Base-by-base conservation (phyloP, 345 rosid species). In the Rubroshorea leprosula region DNA sequence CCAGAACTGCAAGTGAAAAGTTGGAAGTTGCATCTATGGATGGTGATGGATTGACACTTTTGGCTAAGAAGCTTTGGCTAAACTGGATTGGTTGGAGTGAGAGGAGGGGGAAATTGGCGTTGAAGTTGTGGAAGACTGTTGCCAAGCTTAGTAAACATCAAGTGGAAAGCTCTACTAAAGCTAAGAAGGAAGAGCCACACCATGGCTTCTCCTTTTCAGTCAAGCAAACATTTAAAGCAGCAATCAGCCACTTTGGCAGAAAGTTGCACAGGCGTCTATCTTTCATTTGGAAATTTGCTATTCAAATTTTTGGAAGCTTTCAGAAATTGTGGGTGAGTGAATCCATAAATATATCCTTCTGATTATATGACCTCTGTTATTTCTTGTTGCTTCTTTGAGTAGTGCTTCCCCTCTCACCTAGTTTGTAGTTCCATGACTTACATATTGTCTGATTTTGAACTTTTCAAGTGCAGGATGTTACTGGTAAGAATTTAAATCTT, bases 271-370 rank as follows among this genome's bases (percentile, higher is more conserved):
- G 84, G 73, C 90, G 92, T 72, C 66, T 87, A 58, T 83, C 82
- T 55, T 85, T 82, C 55, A 60, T 87, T 66, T 76, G 91, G 83
- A 80, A 73, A 58, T 66, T 76, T 51, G 65, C 70, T 47, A 46
- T 71, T 76, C 89, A 70, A 69, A 65, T 90, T 23, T 47, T 78
- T 23, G 63, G 76, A 57, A 72, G 78, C 68, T 65, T 83, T 54
- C 72, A 68, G 72, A 87, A 81, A 75, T 55, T 85, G 63, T 85
- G 89, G 96, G 97, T 93, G 82, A 80, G 94, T 78, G 22, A 57
- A 65, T 39, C 22, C 19, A 49, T 55, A 45, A 47, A 6, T 41
- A 45, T 62, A 16, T 31, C 58, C 11, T 53, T 51, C 38, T 17
- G n/a, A n/a, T n/a, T n/a, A n/a, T n/a, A n/a, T n/a, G n/a, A n/a